Conservation (phyloP, 75 land plant species). For the Cunninghamia lanceolata region DNA sequence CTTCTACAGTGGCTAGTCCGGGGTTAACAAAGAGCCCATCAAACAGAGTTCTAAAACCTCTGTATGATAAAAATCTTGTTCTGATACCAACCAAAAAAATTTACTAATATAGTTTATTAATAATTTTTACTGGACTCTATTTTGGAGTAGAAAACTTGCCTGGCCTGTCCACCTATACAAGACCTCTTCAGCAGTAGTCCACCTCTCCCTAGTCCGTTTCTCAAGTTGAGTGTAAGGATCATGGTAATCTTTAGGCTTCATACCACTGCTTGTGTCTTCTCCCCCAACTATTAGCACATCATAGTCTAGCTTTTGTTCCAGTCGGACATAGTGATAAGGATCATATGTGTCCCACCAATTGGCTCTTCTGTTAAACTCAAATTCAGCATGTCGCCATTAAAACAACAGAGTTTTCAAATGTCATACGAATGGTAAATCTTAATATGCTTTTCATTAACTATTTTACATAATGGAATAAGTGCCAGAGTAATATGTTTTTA, state of each 20-base stretch:
- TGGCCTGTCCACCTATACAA: constrained; percentile 43
- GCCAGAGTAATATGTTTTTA: not conserved
- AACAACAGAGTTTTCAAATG: not conserved
- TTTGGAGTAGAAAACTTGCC: constrained; percentile 17
- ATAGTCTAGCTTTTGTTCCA: constrained; percentile 25
- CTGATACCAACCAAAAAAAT: not conserved
- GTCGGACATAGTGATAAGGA: constrained; percentile 34
- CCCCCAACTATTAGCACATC: constrained; percentile 46
- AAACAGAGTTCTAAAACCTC: not conserved
- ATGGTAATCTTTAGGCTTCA: constrained; percentile 26
- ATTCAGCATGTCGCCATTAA: not conserved
- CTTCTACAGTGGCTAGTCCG: too few species aligned
- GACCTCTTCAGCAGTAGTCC: constrained; percentile 37
- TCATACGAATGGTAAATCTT: not conserved
- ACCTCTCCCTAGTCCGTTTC: constrained; percentile 31
- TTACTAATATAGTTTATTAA: not conserved
- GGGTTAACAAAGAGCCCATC: not conserved
- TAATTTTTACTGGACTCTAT: too few species aligned
- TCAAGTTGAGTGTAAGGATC: constrained; percentile 24
- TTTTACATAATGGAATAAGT: not conserved
- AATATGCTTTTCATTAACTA: not conserved
- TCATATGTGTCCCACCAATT: constrained; percentile 47
- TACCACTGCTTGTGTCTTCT: constrained; percentile 35
- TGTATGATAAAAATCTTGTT: not conserved
- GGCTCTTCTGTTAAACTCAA: constrained; percentile 20